Percentiles rank a stretch among this genome's conserved stretches.
These are phyloP conservation scores for Monosporozyma servazzii DNA, from an alignment of 805 yeast species.

Conservation along the genomic window DNA sequence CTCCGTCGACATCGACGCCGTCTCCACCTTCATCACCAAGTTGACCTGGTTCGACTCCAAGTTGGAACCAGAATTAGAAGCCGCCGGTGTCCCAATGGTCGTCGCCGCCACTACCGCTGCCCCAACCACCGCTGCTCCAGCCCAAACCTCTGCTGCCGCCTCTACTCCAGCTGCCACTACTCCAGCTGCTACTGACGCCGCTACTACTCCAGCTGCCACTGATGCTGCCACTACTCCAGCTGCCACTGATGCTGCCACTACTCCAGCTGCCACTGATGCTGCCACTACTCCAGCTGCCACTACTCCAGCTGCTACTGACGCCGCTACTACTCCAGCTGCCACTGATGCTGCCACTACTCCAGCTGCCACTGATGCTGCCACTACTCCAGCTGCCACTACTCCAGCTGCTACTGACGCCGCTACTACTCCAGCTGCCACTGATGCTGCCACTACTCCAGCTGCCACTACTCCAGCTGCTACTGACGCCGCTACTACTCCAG, in stretches of 20 bases:
- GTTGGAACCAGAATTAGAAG: conserved; percentile 12
- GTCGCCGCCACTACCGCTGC: conserved; percentile 6
- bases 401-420: neutral
- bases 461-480: too few relatives aligned
- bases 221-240: neutral
- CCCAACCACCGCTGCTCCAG: conserved; percentile 2
- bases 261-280: neutral
- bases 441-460: neutral
- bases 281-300: neutral
- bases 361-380: neutral
- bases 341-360: neutral
- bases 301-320: neutral
- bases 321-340: too few relatives aligned
- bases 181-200: neutral
- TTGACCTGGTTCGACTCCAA: conserved; percentile 31
- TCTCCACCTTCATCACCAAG: conserved; percentile 20
- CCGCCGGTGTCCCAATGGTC: conserved; percentile 3
- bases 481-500: neutral
- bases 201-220: neutral
- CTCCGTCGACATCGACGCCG: conserved; percentile 22
- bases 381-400: neutral
- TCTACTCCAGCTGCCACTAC: conserved; percentile 1
- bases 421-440: neutral
- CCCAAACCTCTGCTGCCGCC: conserved; percentile 6
- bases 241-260: neutral